phyloP scores from a whole-genome alignment of 1,284 basidiomycete species.

The Ganoderma sinense region DNA sequence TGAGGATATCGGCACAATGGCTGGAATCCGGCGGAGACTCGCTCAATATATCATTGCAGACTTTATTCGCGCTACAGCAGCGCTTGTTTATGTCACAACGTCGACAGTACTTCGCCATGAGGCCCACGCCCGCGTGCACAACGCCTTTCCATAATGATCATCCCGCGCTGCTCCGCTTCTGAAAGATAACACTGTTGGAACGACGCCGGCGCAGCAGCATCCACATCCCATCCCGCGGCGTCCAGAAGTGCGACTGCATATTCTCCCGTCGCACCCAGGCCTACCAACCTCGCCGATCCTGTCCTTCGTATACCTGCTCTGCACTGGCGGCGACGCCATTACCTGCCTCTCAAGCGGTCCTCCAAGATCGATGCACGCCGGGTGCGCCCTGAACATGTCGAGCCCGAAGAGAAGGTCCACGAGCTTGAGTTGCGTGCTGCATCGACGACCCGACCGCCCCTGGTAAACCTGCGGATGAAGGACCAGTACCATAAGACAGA shows the following conservation, averaged over 20 bases:
- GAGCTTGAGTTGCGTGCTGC: slow-evolving; percentile 91
- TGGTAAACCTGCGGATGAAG: too few relatives aligned
- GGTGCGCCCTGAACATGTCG: slow-evolving; percentile 98
- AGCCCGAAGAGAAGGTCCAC: slow-evolving; percentile 95
- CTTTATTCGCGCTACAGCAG: neutral
- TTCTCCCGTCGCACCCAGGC: slow-evolving; percentile 78
- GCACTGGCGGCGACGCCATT: slow-evolving; percentile 17
- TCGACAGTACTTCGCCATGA: neutral
- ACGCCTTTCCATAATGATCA: neutral
- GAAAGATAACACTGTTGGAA: slow-evolving; percentile 59
- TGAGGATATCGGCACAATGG: too few relatives aligned
- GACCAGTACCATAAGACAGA: too few relatives aligned
- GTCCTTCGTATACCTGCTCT: slow-evolving; percentile 54
- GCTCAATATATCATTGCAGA: too few relatives aligned
- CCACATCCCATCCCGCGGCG: slow-evolving; percentile 86
- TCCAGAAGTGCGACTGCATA: slow-evolving; percentile 81
- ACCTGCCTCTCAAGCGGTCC: slow-evolving; percentile 23
- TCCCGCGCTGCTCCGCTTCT: neutral
- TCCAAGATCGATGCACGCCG: slow-evolving; percentile 91
- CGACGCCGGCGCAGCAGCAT: slow-evolving; percentile 89
- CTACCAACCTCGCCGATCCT: slow-evolving; percentile 67
- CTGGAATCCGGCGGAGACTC: too few relatives aligned
- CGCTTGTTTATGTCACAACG: neutral
- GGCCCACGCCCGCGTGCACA: neutral
- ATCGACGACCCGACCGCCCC: too few relatives aligned